Evolutionary conservation across 163 green algal species (phyloP).

Genomic region (Volvox carteri): DNA sequence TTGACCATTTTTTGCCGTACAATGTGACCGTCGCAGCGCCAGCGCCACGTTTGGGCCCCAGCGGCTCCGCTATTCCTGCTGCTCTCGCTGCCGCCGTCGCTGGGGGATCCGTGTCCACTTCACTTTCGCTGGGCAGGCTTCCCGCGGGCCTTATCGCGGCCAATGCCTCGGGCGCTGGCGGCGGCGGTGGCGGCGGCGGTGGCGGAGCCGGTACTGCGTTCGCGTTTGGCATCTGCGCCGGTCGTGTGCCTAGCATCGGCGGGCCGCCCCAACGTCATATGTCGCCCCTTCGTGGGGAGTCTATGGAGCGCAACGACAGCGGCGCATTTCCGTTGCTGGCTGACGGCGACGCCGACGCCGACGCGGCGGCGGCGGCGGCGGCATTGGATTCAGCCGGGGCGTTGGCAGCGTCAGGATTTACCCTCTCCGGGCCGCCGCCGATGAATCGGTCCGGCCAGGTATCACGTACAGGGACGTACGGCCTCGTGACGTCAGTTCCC

Average conservation of each 20-base stretch:
- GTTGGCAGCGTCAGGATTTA: not conserved
- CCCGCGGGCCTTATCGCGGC: not conserved
- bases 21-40: not conserved
- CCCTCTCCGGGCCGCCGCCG: not conserved
- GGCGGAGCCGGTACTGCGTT: not conserved
- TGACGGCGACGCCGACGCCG: not conserved
- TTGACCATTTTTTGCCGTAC: constrained; percentile 2
- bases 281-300: not conserved
- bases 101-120: not conserved
- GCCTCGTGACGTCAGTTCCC: not conserved
- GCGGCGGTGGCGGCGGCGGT: not conserved
- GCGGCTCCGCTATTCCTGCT: not conserved
- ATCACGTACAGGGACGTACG: not conserved
- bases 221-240: not conserved
- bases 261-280: not conserved
- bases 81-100: not conserved
- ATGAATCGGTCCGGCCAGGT: not conserved
- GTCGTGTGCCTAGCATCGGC: not conserved
- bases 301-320: not conserved
- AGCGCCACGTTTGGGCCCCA: not conserved
- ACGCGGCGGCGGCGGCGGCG: not conserved
- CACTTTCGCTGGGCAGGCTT: constrained; percentile 18
- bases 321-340: not conserved
- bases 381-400: not conserved
- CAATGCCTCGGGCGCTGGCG: not conserved